These are phyloP conservation scores for Suillus decipiens DNA, from an alignment of 768 basidiomycete genomes.

Conservation along the genomic window DNA sequence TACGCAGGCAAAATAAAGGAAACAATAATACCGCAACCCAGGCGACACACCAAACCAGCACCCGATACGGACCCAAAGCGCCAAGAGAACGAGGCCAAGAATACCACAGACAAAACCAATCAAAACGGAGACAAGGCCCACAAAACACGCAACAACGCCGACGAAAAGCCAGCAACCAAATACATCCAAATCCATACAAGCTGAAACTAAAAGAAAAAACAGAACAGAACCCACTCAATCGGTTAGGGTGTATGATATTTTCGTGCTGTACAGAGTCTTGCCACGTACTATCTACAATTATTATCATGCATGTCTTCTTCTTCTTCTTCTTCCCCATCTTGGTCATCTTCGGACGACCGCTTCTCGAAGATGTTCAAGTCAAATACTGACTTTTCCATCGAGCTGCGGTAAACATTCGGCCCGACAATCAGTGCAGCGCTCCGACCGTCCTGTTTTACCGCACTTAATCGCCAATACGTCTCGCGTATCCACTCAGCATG, in stretches of 20 bases:
- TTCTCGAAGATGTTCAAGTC: constrained; percentile 1
- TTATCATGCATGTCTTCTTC: neutral
- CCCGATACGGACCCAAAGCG: too few species aligned
- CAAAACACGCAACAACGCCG: too few species aligned
- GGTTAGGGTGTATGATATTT: neutral
- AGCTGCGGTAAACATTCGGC: constrained; percentile 2
- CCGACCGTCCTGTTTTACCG: neutral
- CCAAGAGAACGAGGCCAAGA: too few species aligned
- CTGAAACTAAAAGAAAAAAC: too few species aligned
- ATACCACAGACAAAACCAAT: too few species aligned
- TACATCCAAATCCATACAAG: too few species aligned
- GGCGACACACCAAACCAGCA: too few species aligned
- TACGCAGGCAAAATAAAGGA: too few species aligned
- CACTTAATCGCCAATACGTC: neutral
- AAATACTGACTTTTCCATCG: neutral
- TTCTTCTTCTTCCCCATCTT: neutral
- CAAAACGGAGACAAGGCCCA: too few species aligned
- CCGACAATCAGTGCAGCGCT: neutral
- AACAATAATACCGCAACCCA: too few species aligned
- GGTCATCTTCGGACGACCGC: neutral
- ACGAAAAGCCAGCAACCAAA: too few species aligned
- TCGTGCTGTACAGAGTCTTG: neutral
- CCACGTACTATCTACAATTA: neutral
- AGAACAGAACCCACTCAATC: neutral
- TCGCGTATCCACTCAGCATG: constrained; percentile 7